Conservation (phyloP, 805 yeast species). For the Ogataea henricii region DNA sequence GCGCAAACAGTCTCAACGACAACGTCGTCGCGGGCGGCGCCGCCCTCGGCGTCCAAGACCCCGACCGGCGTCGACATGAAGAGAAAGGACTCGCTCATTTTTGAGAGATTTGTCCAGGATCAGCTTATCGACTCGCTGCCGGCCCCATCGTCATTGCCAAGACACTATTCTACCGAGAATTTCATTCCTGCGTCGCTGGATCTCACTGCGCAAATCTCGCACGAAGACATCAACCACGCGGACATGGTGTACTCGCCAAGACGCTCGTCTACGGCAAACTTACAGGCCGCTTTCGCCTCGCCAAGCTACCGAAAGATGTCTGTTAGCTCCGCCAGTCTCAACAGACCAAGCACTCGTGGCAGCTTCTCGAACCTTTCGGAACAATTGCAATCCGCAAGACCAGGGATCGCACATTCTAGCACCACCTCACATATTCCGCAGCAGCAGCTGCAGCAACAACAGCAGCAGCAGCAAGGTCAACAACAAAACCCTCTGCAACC, state of each 20-base stretch:
- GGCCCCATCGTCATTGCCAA: conserved; percentile 33
- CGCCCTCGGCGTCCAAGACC: neutral
- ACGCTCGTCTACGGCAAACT: conserved; percentile 54
- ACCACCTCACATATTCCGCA: conserved; percentile 14
- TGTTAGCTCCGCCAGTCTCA: conserved; percentile 19
- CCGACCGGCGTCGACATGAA: conserved; percentile 10
- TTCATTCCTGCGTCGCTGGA: conserved; percentile 59
- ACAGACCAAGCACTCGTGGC: conserved; percentile 25
- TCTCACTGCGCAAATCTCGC: conserved; percentile 45
- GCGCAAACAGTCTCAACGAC: conserved; percentile 10
- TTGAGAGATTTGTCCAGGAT: conserved; percentile 69
- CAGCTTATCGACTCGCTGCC: conserved; percentile 40
- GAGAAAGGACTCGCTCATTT: conserved; percentile 50
- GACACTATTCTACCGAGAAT: conserved; percentile 48
- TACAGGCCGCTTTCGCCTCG: conserved; percentile 37
- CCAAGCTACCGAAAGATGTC: conserved; percentile 24
- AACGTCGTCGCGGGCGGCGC: conserved; percentile 11
- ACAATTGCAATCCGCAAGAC: conserved; percentile 25
- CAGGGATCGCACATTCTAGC: conserved; percentile 10
- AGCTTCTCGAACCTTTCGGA: conserved; percentile 31
- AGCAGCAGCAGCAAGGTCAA: conserved; percentile 11
- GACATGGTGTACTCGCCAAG: conserved; percentile 52
- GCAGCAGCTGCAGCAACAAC: conserved; percentile 10
- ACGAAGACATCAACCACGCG: conserved; percentile 38
- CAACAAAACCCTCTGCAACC: conserved; percentile 8